Base-by-base conservation (phyloP, 2,329 filamentous ascomycete species). In the Setomelanomma holmii region DNA sequence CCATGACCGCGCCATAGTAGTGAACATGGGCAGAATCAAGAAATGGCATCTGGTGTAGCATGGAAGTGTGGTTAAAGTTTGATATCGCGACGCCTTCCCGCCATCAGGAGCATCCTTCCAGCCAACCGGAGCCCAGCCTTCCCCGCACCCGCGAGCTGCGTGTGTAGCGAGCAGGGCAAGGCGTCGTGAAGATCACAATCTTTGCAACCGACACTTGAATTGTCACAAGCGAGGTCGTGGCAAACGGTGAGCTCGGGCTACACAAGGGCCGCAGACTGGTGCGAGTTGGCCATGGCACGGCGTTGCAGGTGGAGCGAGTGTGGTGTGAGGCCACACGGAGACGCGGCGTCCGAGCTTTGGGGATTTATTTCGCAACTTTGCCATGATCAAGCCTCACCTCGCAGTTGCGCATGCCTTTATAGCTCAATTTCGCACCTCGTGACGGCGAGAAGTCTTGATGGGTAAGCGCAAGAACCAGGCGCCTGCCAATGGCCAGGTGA, bases 401-500 rank as follows among this genome's bases (percentile, higher is more conserved):
- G 19, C 11, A 3, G 21, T 19, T 22, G 17, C 38, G 38, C 21
- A 40, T 14, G 22, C 12, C 12, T 40, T 5, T 11, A 14, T 10
- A n/a, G 17, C 8, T 8, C 38, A 11, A 21, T 19, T 10, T 23
- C 21, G 38, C 38, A 21, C 19, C 10, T 27, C 21, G 45, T 40
- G 39, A 23, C 39, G 42, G 22, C 36, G 2, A 8, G 49, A 33
- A 21, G 20, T 21, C 40, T 40, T 34, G n/a, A 67, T 67, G 64
- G 46, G 56, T 4, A 80, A 80, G 68, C 76, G 78, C 54, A 80
- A 80, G 61, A 76, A 73, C 39, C 72, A 76, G 21, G 63, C 70
- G 21, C 54, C 63, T 44, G 53, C 56, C 33, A 75, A 75, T 65
- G 72, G 74, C 60, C 69, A 69, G 54, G 63, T 64, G 43, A 79